Evolutionary conservation across 257 asterid genomes (phyloP), one percentile per base, ranked within the genome.

Genomic region (Perilla frutescens): DNA sequence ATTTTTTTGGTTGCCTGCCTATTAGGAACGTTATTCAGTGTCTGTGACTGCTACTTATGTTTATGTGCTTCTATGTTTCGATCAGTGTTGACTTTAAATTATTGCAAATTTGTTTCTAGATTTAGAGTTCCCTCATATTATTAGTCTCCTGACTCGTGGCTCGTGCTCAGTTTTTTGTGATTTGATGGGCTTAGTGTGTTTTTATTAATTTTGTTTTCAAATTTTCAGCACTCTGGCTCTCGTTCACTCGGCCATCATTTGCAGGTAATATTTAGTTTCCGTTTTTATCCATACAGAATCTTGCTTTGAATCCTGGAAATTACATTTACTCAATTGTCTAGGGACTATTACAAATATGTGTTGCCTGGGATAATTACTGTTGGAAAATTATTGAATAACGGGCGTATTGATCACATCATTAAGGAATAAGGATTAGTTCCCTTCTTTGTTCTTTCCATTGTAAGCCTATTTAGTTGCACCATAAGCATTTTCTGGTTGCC

Each of bases 181-280:
- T 59, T 74, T 55, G 26, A 63, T 59, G 70, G 29, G 66, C 65
- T 66, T 60, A 29, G 53, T 58, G 34, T 66, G 13, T 62, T 3
- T 51, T 44, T 5, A 8, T 63, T 26, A 3, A 50, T 13, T 50
- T 50, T 14, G 26, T 13, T 50, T 50, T 7, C 31, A 2, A 20
- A 36, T 50, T 64, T 75, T 41, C 74, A 56, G 77, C 76, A 62
- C 54, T 56, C 61, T 69, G 74, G 77, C 59, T 79, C 62, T 69
- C 45, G 45, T 72, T 26, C 64, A 44, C 65, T 63, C 32, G 37
- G 70, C 71, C 75, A n/a, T 74, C 77, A 68, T 66, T 59, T 37
- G 77, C 74, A 62, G 76, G 76, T 73, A 76, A 56, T 71, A 43
- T 36, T 15, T 63, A 47, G 2, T 50, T 51, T 8, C 77, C 14